phyloP scores from a whole-genome alignment of 495 filamentous ascomycete species.

The Schizothecium vesticola region DNA sequence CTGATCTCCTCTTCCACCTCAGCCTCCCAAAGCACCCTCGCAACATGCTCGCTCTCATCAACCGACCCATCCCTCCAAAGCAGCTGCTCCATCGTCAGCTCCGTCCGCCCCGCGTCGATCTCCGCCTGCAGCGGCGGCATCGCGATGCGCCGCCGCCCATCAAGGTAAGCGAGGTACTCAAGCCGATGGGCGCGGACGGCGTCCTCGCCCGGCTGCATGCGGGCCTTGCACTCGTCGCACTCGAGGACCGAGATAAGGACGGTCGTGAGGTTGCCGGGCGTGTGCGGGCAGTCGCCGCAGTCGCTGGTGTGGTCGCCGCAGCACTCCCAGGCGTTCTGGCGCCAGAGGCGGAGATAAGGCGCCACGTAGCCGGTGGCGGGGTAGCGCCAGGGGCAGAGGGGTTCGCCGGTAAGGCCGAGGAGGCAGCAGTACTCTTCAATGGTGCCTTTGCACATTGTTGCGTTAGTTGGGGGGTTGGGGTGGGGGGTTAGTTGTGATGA shows the following conservation, averaged over 20 bases:
- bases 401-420: neutral
- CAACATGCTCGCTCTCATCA: no score
- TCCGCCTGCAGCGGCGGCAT: neutral
- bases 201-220: no score
- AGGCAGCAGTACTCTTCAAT: neutral
- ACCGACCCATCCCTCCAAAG: no score
- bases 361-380: neutral
- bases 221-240: neutral
- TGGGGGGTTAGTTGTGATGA: neutral
- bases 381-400: neutral
- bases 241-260: neutral
- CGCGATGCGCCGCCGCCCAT: neutral
- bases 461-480: neutral
- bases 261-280: neutral
- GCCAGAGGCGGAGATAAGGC: neutral
- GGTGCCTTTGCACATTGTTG: neutral
- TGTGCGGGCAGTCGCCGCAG: neutral
- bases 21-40: no score
- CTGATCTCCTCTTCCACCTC: no score
- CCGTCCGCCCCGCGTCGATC: no score
- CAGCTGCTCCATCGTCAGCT: no score
- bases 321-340: neutral
- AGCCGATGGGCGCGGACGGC: no score
- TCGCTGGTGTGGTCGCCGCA: neutral
- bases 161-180: neutral